Base-by-base conservation (phyloP, 768 basidiomycete species). In the Leccinum fibrillosum region DNA sequence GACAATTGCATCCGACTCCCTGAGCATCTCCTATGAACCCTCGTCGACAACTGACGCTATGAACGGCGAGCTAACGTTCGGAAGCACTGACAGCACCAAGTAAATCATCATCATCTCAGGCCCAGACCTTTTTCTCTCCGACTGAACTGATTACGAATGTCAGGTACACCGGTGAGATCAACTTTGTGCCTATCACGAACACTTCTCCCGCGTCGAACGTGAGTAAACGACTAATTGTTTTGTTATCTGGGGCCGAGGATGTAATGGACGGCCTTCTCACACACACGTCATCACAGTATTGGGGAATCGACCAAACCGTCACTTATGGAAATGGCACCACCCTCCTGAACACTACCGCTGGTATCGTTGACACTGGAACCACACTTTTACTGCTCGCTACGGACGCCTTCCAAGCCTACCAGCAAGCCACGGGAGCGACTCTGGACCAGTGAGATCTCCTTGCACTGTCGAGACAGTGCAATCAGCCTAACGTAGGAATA, bases 31-130 rank as follows among this genome's bases (percentile, higher is more conserved):
- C 52, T 86, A 78, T 63, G 67, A 74, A 56, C 84, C 83, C 13
- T 78, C 80, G 5, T 79, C 79, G 0, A 52, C 63, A 9, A 84
- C 85, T 61, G 84, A 83, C 48, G 82, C 69, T 11, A 63, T 73
- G 28, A 84, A 85, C 60, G 84, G 84, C 50, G 82, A 85, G 64
- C 72, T 86, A n/a, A 78, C 75, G 6, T 83, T 85, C 58, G 85
- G 85, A 51, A 76, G 77, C 8, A 70, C 75, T 17, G 84, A 85
- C 57, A 61, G 60, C 6, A 64, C 71, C 53, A 83, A 79, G 79
- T 80, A 59, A 66, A 52, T 19, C 10, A 1, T 30, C 13, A 15
- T 25, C 21, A 12, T 23, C 47, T 48, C 23, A 10, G n/a, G 42
- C 37, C 35, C 39, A 45, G 5, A 2, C 34, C 13, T 45, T 5